Conservation (phyloP, 345 rosid species). For the Lenwebbia sp. region DNA sequence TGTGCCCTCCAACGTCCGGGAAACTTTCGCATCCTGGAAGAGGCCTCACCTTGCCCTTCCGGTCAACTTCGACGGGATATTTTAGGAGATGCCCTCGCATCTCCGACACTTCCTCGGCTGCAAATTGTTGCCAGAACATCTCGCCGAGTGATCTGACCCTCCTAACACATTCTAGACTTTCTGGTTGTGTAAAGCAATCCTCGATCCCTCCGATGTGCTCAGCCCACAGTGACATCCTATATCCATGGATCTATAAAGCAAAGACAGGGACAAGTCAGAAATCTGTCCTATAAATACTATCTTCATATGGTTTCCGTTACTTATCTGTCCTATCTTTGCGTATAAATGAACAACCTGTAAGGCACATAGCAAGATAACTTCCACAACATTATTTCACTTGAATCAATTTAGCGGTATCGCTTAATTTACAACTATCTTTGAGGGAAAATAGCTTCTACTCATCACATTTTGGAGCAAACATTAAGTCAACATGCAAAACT, state of each 20-base stretch:
- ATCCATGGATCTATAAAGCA: conserved; percentile 57
- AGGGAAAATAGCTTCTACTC: background rate
- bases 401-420: background rate
- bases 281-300: background rate
- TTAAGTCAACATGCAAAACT: background rate
- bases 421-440: background rate
- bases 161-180: conserved; percentile 74
- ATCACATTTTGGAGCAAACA: background rate
- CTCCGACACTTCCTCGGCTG: conserved; percentile 52
- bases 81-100: conserved; percentile 82
- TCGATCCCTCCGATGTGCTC: conserved; percentile 67
- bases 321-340: background rate
- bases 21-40: conserved; percentile 56
- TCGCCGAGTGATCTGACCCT: conserved; percentile 49
- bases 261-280: background rate
- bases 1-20: conserved; percentile 85
- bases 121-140: conserved; percentile 66
- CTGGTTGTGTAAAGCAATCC: conserved; percentile 52
- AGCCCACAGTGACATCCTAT: conserved; percentile 96
- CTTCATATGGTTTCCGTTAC: background rate
- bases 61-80: conserved; percentile 78
- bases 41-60: conserved; percentile 74
- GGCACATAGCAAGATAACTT: background rate
- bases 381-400: background rate
- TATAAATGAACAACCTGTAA: background rate